Evolutionary conservation across 192 early-diverging fungal species (phyloP).

Genomic region (Phlyctochytrium planicorne): DNA sequence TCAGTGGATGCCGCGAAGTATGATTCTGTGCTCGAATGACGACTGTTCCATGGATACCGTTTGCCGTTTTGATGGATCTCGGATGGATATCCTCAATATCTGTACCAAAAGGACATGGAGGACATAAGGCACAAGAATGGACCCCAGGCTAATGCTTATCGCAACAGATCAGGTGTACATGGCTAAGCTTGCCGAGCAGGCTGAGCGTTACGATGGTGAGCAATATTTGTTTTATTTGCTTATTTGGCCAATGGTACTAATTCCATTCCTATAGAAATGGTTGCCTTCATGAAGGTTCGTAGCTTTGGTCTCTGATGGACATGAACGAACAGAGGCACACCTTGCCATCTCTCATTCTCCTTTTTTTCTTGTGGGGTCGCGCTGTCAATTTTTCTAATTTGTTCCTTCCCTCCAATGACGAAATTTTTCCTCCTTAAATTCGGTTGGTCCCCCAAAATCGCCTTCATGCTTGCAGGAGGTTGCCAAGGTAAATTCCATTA

Average conservation of each 20-base stretch:
- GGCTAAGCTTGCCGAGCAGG: constrained; percentile 99
- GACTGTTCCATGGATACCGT: too few species aligned
- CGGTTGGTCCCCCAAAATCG: background rate
- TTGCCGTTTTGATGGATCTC: too few species aligned
- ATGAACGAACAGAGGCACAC: background rate
- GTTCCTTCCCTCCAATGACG: background rate
- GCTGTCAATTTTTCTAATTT: too few species aligned
- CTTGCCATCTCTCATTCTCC: constrained; percentile 11
- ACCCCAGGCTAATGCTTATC: too few species aligned
- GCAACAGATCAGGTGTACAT: constrained; percentile 96
- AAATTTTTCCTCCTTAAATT: constrained; percentile 13
- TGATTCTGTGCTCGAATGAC: too few species aligned
- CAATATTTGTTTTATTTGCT: constrained; percentile 18
- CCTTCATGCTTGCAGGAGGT: constrained; percentile 61
- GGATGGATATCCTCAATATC: too few species aligned
- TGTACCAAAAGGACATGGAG: too few species aligned
- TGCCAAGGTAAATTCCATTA: constrained; percentile 68
- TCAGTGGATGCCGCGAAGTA: too few species aligned
- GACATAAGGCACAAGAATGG: too few species aligned
- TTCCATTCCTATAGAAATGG: constrained; percentile 67
- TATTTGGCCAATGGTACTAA: constrained; percentile 4
- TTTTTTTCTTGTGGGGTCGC: too few species aligned
- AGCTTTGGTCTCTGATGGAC: background rate
- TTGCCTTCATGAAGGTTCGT: constrained; percentile 75
- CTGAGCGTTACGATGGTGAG: constrained; percentile 98